A percentile compares a stretch with the other conserved stretches of the same genome.
These are phyloP conservation scores for Fusarium nurragi DNA, from an alignment of 2,329 filamentous ascomycete genomes.

Conservation along the genomic window DNA sequence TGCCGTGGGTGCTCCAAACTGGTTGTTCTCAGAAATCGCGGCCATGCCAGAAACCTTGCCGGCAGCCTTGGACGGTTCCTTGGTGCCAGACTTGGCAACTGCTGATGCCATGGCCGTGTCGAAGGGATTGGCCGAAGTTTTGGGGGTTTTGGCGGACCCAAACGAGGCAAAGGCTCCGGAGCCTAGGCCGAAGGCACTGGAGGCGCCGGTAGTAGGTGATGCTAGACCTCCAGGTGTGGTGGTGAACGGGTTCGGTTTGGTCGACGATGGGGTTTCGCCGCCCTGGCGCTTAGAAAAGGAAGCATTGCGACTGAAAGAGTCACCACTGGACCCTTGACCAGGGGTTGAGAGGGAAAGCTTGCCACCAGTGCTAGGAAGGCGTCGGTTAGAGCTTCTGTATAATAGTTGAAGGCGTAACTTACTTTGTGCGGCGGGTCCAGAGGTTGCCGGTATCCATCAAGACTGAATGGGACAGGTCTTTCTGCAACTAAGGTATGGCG, in stretches of 20 bases:
- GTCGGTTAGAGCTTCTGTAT: conserved; percentile 26
- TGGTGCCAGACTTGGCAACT: conserved; percentile 46
- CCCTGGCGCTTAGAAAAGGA: conserved; percentile 79
- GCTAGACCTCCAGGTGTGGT: conserved; percentile 70
- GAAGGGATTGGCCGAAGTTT: conserved; percentile 82
- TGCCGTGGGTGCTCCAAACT: conserved; percentile 51
- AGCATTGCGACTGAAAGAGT: conserved; percentile 68
- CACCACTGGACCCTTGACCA: conserved; percentile 63
- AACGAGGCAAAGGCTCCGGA: conserved; percentile 94
- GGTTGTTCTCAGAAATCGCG: conserved; percentile 57
- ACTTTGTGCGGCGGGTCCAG: conserved; percentile 89
- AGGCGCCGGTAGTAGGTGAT: conserved; percentile 67
- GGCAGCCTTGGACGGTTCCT: conserved; percentile 47
- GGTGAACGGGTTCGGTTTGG: conserved; percentile 79
- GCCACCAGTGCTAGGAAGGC: conserved; percentile 67
- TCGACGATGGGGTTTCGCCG: conserved; percentile 72
- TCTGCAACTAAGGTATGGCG: conserved; percentile 38
- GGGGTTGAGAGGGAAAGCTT: conserved; percentile 91
- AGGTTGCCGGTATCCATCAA: conserved; percentile 66
- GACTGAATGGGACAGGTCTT: conserved; percentile 46
- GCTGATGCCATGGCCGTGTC: conserved; percentile 72
- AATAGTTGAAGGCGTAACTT: conserved; percentile 50
- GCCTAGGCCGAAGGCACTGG: conserved; percentile 91
- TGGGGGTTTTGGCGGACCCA: conserved; percentile 86
- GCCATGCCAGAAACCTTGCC: conserved; percentile 52